phyloP scores from a whole-genome alignment of 2,329 filamentous ascomycete species.

The Cercospora zeae-maydis region DNA sequence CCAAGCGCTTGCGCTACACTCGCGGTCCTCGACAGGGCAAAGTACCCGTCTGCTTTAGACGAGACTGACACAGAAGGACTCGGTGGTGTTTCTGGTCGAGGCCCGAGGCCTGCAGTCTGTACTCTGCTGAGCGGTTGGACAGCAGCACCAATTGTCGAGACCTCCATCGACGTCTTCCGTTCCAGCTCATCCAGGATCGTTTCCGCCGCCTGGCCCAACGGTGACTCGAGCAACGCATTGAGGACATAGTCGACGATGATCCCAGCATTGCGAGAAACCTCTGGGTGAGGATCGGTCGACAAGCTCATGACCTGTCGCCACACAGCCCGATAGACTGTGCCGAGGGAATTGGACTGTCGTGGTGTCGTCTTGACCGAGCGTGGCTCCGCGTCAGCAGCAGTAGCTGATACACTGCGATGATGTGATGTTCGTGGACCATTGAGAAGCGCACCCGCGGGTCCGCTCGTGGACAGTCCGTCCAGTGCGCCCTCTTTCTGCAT shows the following conservation, averaged over 20 bases:
- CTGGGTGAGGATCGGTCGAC: slow-evolving; percentile 89
- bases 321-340: slow-evolving; percentile 86
- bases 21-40: slow-evolving; percentile 60
- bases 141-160: slow-evolving; percentile 18
- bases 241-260: slow-evolving; percentile 86
- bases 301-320: slow-evolving; percentile 92
- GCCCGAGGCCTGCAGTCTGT: slow-evolving; percentile 44
- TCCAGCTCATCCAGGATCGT: slow-evolving; percentile 65
- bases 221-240: slow-evolving; percentile 70
- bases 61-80: slow-evolving; percentile 47
- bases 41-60: slow-evolving; percentile 56
- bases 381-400: slow-evolving; percentile 6
- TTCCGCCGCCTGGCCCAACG: slow-evolving; percentile 67
- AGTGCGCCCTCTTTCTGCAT: slow-evolving; percentile 16
- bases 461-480: slow-evolving; percentile 8
- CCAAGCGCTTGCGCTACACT: slow-evolving; percentile 64
- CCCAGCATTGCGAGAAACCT: slow-evolving; percentile 80
- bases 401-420: slow-evolving; percentile 24
- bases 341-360: slow-evolving; percentile 59
- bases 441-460: background rate
- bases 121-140: slow-evolving; percentile 29
- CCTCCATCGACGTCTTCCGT: slow-evolving; percentile 29
- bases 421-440: slow-evolving; percentile 20
- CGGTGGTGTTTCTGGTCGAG: slow-evolving; percentile 43
- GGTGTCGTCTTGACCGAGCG: slow-evolving; percentile 35